Evolutionary conservation across 1,139 yeast species (phyloP), one percentile per base, ranked within the genome.

Genomic region (Lodderomyces metapsilosis): DNA sequence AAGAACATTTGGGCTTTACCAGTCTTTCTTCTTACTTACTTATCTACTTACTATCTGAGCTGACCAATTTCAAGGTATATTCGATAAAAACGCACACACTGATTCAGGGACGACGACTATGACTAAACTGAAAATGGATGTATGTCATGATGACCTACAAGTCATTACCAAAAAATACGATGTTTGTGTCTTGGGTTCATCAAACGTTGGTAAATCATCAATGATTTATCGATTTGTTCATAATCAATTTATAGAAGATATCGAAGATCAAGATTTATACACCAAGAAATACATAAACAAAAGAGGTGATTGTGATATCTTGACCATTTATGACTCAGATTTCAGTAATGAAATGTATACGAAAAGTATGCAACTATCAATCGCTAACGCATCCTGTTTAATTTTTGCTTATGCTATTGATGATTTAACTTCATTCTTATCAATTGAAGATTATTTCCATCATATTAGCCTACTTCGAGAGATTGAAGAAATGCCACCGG

Each of bases 391-490:
- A 9, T 49, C 52, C 3, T 53, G 66, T 7, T 49, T 70, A 25
- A 45, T 70, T 4, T 58, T 69, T 12, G 61, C 61, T 1, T 71
- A 65, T 49, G 50, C 71, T 22, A 56, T 69, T 3, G 56, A 50
- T 31, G 54, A 58, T 43, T 43, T 51, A 9, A 54, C 51, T 4
- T 60, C 71, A 2, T 68, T 67, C 38, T 52, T 54, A 12, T 58
- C 52, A 2, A 39, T 67, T 5, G 63, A 63, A 33, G 71, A 68
- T 21, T 40, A 56, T 20, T 53, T 50, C 32, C 59, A 62, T 4
- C 46, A 60, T 12, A 43, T 65, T 2, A 30, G 35, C 21, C 47
- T 51, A n/a, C 37, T 61, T 12, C 42, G 62, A 27, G 28, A 37
- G n/a, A n/a, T n/a, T n/a, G n/a, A n/a, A 1, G 48, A 46, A 2